Conservation (phyloP, 1,139 yeast species). For the Hemisphaericaspora subhashii region DNA sequence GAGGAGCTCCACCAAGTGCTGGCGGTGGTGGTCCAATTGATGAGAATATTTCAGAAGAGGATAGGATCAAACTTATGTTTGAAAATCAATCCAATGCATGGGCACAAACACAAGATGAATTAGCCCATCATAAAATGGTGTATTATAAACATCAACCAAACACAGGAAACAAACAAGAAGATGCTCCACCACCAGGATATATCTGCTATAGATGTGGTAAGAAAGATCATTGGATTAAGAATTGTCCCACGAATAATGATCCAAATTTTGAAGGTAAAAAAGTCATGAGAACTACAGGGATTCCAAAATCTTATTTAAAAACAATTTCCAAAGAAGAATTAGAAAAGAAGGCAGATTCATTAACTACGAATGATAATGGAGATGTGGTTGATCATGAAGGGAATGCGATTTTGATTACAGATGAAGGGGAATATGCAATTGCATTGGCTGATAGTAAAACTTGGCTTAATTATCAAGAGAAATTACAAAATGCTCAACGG, state of each 20-base stretch:
- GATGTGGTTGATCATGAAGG: constrained; percentile 61
- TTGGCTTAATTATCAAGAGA: constrained; percentile 84
- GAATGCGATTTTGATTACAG: constrained; percentile 79
- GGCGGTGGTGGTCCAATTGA: constrained; percentile 20
- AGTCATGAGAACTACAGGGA: constrained; percentile 93
- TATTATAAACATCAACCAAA: constrained; percentile 48
- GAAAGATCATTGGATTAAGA: constrained; percentile 94
- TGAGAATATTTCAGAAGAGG: constrained; percentile 71
- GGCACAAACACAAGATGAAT: constrained; percentile 90
- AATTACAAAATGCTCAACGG: constrained; percentile 54
- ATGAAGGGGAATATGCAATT: constrained; percentile 92
- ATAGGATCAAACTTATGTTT: constrained; percentile 85
- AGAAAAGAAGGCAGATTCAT: constrained; percentile 54
- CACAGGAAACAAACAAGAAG: constrained; percentile 50
- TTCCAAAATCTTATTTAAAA: constrained; percentile 88
- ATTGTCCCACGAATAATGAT: constrained; percentile 92
- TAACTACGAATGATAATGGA: constrained; percentile 45
- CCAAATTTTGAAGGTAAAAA: constrained; percentile 93
- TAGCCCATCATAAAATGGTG: constrained; percentile 74
- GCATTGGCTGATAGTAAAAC: constrained; percentile 93
- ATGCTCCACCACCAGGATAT: constrained; percentile 92
- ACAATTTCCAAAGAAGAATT: constrained; percentile 57
- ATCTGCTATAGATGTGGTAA: constrained; percentile 96
- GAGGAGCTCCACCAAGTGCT: constrained; percentile 12
- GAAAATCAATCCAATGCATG: constrained; percentile 90